Base-by-base conservation (phyloP, 1,139 yeast species). In the Kodamaea arcana region DNA sequence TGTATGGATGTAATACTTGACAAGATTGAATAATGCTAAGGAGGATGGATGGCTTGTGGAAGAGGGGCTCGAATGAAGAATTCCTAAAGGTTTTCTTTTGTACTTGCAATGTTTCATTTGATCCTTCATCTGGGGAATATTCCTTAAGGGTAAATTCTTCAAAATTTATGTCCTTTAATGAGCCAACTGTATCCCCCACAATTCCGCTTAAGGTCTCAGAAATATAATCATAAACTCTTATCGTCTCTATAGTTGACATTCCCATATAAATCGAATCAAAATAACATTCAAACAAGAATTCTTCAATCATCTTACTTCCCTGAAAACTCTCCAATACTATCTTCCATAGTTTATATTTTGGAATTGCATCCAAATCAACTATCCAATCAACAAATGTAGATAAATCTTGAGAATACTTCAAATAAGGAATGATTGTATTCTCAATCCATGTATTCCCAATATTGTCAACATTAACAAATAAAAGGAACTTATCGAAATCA, bases 1-100 rank as follows among this genome's bases (percentile, higher is more conserved):
- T 72, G 15, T 62, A 57, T 0, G 75, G 66, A 38, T 61, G 68
- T 15, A 75, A 54, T 28, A 58, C 53, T 36, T 66, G 67, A 39
- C 75, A 73, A 1, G 66, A 61, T 9, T 56, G 58, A 8, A 71
- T 53, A 13, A 58, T 52, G 16, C 56, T 51, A 5, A 34, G 18
- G 10, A 38, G 29, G 13, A 32, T 15, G 7, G 14, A 24, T 3
- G 41, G 41, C 15, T 34, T 32, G n/a, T 29, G 22, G 14, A 34
- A 27, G 5, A 37, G 25, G 11, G 27, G 11, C n/a, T 27, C 5
- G n/a, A 18, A 27, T 7, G 30, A 18, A n/a, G 15, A 8, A 9
- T 17, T 13, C 10, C 7, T 9, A 4, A 8, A 5, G 17, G 6
- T n/a, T 17, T 33, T 28, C 10, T 7, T 11, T 2, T 28, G 29